A percentile compares a stretch with the other conserved stretches of the same genome.
phyloP scores from a whole-genome alignment of 352 stramenopile species.

The Hyphochytrium catenoides region DNA sequence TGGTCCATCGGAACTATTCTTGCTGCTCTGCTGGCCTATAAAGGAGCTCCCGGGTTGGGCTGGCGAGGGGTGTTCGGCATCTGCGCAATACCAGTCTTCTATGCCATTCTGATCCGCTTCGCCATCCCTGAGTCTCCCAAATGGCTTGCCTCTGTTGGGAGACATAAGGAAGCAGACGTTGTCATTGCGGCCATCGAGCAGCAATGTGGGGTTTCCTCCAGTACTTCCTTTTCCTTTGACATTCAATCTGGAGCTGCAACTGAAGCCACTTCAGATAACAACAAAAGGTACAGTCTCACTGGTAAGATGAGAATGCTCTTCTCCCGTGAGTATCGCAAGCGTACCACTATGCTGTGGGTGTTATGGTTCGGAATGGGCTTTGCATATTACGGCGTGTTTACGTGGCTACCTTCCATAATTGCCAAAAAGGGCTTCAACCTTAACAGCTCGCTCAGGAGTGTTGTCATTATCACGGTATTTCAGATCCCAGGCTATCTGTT shows the following conservation, averaged over 20 bases:
- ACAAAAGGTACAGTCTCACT: slow-evolving; percentile 1
- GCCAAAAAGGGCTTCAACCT: slow-evolving; percentile 12
- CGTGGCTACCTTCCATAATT: slow-evolving; percentile 10
- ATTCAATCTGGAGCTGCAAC: slow-evolving; percentile 28
- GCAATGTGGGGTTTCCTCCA: slow-evolving; percentile 25
- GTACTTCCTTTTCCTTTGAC: slow-evolving; percentile 22
- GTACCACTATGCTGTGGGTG: slow-evolving; percentile 21
- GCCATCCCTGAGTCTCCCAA: slow-evolving; percentile 28
- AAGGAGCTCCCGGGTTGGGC: slow-evolving; percentile 13
- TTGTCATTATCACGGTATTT: slow-evolving; percentile 16
- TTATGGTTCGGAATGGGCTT: slow-evolving; percentile 18
- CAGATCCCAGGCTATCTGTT: slow-evolving; percentile 18
- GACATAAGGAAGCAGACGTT: slow-evolving; percentile 22
- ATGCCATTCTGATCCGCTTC: slow-evolving; percentile 12
- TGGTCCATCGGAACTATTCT: slow-evolving; percentile 17
- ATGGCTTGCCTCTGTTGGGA: slow-evolving; percentile 31
- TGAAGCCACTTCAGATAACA: slow-evolving; percentile 8
- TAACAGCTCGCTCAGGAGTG: slow-evolving; percentile 8
- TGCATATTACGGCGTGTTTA: slow-evolving; percentile 8
- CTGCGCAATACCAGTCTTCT: slow-evolving; percentile 13
- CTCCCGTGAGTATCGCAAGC: slow-evolving; percentile 13
- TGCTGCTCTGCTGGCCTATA: slow-evolving; percentile 17
- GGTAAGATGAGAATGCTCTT: slow-evolving; percentile 10
- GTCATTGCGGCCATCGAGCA: slow-evolving; percentile 27
- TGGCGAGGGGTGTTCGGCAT: slow-evolving; percentile 12